Percentiles rank a stretch among this genome's conserved stretches.
Evolutionary conservation across 306 rosid genomes (phyloP).

Genomic region (Vicia villosa): DNA sequence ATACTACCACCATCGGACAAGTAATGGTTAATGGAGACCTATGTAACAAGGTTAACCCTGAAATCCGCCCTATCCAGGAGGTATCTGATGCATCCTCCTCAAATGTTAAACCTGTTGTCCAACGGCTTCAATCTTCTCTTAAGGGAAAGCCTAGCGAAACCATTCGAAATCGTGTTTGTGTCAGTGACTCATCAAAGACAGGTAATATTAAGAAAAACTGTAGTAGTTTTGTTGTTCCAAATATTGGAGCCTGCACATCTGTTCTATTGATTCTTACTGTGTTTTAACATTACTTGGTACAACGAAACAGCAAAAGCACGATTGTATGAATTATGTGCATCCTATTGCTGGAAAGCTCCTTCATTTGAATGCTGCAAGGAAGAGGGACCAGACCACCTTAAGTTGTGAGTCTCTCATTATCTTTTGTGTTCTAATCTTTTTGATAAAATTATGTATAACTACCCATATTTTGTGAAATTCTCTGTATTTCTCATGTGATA

Average conservation of each 20-base stretch:
- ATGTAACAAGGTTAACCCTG: conserved; percentile 32
- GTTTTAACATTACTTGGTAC: conserved; percentile 42
- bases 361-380: conserved; percentile 70
- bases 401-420: conserved; percentile 43
- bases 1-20: conserved; percentile 23
- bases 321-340: conserved; percentile 67
- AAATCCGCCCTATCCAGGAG: conserved; percentile 29
- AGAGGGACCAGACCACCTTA: conserved; percentile 82
- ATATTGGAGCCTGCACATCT: background rate
- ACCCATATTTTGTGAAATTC: background rate
- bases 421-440: conserved; percentile 21
- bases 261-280: conserved; percentile 24
- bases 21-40: conserved; percentile 32
- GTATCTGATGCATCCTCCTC: conserved; percentile 17
- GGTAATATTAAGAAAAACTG: conserved; percentile 45
- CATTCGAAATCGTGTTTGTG: conserved; percentile 36
- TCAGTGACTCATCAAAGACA: conserved; percentile 37
- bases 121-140: conserved; percentile 32
- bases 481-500: background rate
- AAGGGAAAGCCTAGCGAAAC: conserved; percentile 16
- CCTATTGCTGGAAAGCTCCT: conserved; percentile 70
- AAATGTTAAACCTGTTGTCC: conserved; percentile 32
- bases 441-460: background rate
- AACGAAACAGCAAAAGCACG: conserved; percentile 61
- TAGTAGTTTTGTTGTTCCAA: conserved; percentile 28